Base-by-base conservation (phyloP, 306 rosid genomes). In the Coriaria nepalensis region DNA sequence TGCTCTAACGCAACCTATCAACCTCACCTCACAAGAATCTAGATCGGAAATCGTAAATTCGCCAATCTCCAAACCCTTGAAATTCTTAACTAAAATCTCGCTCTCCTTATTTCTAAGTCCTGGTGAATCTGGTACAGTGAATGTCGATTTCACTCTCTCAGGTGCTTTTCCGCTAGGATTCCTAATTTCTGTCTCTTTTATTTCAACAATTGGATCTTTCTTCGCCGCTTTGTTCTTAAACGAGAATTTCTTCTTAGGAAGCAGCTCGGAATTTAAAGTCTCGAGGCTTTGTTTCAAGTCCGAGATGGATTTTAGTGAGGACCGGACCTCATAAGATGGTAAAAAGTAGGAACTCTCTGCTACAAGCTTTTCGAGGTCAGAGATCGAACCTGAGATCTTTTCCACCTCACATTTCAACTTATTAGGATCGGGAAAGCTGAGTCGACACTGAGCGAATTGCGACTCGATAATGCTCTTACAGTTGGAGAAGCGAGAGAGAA, bases 21-120 rank as follows among this genome's bases (percentile, higher is more conserved):
- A 41, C 57, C 77, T 84, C 59, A 90, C 95, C 64, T 90, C 81
- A 51, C 95, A 90, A 0, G 92, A 81, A 73, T 79, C 75, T 7
- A 90, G 92, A 63, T 76, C 85, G 5, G 85, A 79, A 66, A 90
- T 56, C 7, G 82, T 71, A 44, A 81, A 81, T 35, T 90, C 97
- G 20, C 97, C 94, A 10, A 71, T 14, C 40, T 85, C 94, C 0
- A 74, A 68, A 0, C 71, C 82, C 56, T 62, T 61, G 37, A 85
- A 71, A 35, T 71, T 67, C 32, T 40, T 59, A 14, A 71, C 56
- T 67, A 90, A 53, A 11, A 77, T 34, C 78, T 70, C 74, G 0
- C 73, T 73, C 10, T 56, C 50, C 69, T 63, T 73, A 64, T 62
- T 64, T 41, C 79, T 63, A 13, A 90, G 62, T 10, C 98, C 92